phyloP scores from a whole-genome alignment of 495 filamentous ascomycete genomes.

The Penicillium manginii region DNA sequence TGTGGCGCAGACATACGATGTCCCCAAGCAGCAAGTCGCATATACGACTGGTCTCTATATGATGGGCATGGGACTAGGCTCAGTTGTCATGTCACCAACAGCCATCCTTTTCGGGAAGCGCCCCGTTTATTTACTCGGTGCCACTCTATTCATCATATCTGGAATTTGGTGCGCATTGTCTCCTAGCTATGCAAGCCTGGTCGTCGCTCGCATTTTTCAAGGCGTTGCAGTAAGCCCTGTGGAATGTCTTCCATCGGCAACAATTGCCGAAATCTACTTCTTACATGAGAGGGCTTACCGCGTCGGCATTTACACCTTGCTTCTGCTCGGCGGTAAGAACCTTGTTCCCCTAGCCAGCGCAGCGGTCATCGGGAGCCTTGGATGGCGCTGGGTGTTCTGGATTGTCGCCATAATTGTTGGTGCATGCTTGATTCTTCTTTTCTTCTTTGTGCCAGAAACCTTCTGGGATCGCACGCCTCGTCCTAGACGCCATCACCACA shows the following conservation, averaged over 20 bases:
- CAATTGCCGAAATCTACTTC: slow-evolving; percentile 96
- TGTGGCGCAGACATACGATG: slow-evolving; percentile 71
- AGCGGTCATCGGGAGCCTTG: slow-evolving; percentile 73
- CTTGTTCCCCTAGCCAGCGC: slow-evolving; percentile 87
- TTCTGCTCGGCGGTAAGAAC: slow-evolving; percentile 92
- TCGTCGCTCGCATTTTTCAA: slow-evolving; percentile 83
- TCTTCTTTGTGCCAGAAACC: slow-evolving; percentile 93
- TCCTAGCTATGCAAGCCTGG: slow-evolving; percentile 76
- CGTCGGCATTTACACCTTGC: slow-evolving; percentile 91
- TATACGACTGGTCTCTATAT: slow-evolving; percentile 94
- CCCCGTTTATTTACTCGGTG: slow-evolving; percentile 84
- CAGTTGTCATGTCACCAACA: slow-evolving; percentile 82
- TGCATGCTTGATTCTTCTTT: slow-evolving; percentile 71
- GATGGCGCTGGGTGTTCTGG: slow-evolving; percentile 88
- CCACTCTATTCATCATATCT: slow-evolving; percentile 73
- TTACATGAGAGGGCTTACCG: slow-evolving; percentile 93
- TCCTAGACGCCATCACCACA: slow-evolving; percentile 50
- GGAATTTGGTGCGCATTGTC: slow-evolving; percentile 87
- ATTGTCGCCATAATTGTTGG: slow-evolving; percentile 85
- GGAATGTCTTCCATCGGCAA: slow-evolving; percentile 93
- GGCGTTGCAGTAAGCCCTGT: slow-evolving; percentile 87
- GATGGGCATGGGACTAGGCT: slow-evolving; percentile 89
- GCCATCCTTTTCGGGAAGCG: slow-evolving; percentile 91
- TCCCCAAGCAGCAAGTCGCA: slow-evolving; percentile 75
- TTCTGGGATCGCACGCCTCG: slow-evolving; percentile 91